A percentile compares a stretch with the other conserved stretches of the same genome.
phyloP scores from a whole-genome alignment of 768 basidiomycete species.

The Mycena polygramma region DNA sequence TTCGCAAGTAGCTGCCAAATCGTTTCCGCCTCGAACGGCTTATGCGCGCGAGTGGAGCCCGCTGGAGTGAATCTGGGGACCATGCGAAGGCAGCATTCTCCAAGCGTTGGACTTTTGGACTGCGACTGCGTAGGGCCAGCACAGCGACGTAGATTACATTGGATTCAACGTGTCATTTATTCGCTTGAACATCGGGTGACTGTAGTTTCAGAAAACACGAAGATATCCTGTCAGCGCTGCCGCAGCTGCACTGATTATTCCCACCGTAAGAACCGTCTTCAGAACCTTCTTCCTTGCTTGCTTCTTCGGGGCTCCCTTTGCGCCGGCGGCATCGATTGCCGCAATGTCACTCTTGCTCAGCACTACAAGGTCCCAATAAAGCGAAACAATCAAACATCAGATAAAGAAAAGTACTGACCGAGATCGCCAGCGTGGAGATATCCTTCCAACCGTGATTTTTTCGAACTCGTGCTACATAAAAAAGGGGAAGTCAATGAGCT shows the following conservation, averaged over 20 bases:
- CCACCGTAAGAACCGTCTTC: neutral
- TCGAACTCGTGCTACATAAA: conserved; percentile 65
- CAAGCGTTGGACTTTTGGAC: neutral
- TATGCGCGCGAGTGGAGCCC: neutral
- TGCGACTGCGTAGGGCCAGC: neutral
- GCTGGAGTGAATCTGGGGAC: neutral
- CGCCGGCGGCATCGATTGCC: neutral
- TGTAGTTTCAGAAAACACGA: neutral
- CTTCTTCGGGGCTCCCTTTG: neutral
- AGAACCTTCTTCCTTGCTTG: neutral
- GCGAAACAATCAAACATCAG: neutral
- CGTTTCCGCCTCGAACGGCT: neutral
- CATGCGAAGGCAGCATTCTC: neutral
- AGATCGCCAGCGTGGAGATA: conserved; percentile 80
- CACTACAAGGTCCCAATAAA: neutral
- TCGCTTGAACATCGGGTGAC: neutral
- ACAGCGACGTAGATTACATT: neutral
- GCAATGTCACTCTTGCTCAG: neutral
- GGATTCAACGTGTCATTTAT: neutral
- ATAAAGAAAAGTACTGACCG: conserved; percentile 48
- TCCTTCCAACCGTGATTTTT: conserved; percentile 72
- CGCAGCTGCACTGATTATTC: neutral
- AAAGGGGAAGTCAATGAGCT: neutral
- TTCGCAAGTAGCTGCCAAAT: neutral
- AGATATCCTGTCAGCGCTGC: neutral